Percentiles rank a stretch among this genome's conserved stretches.
phyloP scores from a whole-genome alignment of 2,329 filamentous ascomycete species.

The Cytospora paraplurivora region DNA sequence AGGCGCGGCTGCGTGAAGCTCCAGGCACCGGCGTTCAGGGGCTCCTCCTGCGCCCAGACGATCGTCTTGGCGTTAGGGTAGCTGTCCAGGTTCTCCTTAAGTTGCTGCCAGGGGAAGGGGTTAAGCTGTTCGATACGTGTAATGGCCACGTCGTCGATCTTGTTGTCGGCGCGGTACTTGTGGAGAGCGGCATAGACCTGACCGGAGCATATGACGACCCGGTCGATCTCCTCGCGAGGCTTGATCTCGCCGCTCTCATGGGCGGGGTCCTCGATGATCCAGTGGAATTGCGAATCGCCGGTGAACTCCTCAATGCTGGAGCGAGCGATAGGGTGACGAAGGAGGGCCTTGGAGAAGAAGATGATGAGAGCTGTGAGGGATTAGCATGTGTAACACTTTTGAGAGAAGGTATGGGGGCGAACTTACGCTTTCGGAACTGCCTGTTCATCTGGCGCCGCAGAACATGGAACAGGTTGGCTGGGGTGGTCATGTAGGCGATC shows the following conservation, averaged over 20 bases:
- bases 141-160: conserved; percentile 87
- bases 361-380: conserved; percentile 73
- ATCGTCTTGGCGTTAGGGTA: conserved; percentile 98
- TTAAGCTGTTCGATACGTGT: conserved; percentile 97
- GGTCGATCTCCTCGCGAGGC: conserved; percentile 82
- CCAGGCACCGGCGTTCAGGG: conserved; percentile 96
- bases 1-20: conserved; percentile 96
- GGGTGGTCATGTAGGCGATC: conserved; percentile 95
- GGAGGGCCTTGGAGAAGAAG: conserved; percentile 97
- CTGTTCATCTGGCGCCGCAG: conserved; percentile 97
- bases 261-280: conserved; percentile 90
- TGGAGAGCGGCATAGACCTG: conserved; percentile 89
- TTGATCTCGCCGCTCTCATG: conserved; percentile 77
- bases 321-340: conserved; percentile 90
- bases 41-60: conserved; percentile 97
- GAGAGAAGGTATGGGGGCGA: background rate
- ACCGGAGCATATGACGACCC: conserved; percentile 90
- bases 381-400: conserved; percentile 31
- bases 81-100: conserved; percentile 93
- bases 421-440: conserved; percentile 97
- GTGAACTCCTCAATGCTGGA: conserved; percentile 90
- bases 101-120: conserved; percentile 97
- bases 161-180: conserved; percentile 87
- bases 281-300: conserved; percentile 89
- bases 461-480: conserved; percentile 94